A percentile compares a stretch with the other conserved stretches of the same genome.
Evolutionary conservation across 116 monocot species (phyloP).

Genomic region (Iris pallida): DNA sequence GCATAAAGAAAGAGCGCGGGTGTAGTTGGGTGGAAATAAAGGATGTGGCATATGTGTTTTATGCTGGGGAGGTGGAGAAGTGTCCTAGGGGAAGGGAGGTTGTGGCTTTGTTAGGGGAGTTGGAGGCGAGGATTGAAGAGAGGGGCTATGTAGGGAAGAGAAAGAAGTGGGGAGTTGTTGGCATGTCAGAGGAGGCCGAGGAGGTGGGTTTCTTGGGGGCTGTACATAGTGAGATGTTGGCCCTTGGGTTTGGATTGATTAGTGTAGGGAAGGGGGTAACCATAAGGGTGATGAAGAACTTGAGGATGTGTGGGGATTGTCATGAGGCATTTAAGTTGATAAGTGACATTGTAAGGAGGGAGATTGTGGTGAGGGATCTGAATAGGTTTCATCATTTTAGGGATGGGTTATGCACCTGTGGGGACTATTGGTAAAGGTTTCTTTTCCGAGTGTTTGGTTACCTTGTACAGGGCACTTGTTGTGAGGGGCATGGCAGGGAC

Average conservation of each 20-base stretch:
- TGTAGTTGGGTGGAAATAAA: conserved; percentile 87
- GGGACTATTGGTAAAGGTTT: conserved; percentile 63
- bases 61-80: conserved; percentile 28
- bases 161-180: background rate
- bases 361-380: conserved; percentile 77
- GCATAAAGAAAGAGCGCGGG: conserved; percentile 63
- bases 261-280: conserved; percentile 39
- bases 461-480: no score
- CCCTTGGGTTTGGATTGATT: conserved; percentile 61
- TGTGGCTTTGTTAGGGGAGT: conserved; percentile 35
- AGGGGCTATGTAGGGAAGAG: conserved; percentile 29
- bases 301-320: conserved; percentile 85
- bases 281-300: conserved; percentile 85
- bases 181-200: conserved; percentile 22
- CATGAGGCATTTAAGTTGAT: conserved; percentile 70
- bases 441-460: no score
- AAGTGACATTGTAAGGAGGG: conserved; percentile 59
- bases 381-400: conserved; percentile 88
- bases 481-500: no score
- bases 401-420: conserved; percentile 58
- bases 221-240: conserved; percentile 77
- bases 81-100: conserved; percentile 28
- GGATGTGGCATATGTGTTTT: conserved; percentile 49
- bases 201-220: conserved; percentile 27
- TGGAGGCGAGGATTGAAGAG: conserved; percentile 57